Conservation (phyloP, 495 filamentous ascomycete genomes). For the Penicillium waksmanii region DNA sequence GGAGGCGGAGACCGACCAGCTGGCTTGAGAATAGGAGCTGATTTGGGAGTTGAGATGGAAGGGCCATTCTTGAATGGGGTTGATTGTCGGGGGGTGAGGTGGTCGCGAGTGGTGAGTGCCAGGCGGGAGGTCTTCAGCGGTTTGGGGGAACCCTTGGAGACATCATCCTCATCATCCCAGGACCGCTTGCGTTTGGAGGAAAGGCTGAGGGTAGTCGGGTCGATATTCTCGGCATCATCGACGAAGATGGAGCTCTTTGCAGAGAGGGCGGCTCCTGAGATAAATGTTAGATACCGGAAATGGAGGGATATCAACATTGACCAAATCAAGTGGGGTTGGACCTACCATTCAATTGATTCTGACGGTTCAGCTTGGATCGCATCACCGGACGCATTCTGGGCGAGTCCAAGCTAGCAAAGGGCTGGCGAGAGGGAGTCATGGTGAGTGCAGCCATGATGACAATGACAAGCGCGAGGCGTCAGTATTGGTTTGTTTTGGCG, state of each 20-base stretch:
- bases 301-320: conserved; percentile 3
- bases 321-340: not conserved
- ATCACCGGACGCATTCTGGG: conserved; percentile 49
- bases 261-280: conserved; percentile 30
- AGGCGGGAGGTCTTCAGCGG: conserved; percentile 48
- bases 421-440: conserved; percentile 48
- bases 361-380: conserved; percentile 48
- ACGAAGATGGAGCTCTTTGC: conserved; percentile 49
- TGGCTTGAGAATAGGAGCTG: conserved; percentile 38
- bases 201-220: conserved; percentile 63
- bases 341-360: conserved; percentile 62
- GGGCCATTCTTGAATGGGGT: conserved; percentile 37
- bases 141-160: conserved; percentile 43
- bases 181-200: conserved; percentile 68
- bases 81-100: conserved; percentile 37
- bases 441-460: conserved; percentile 46
- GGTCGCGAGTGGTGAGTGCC: conserved; percentile 36
- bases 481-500: conserved; percentile 33
- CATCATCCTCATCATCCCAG: conserved; percentile 57
- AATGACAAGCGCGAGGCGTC: conserved; percentile 8
- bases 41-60: conserved; percentile 41
- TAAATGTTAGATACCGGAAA: conserved; percentile 1
- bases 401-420: conserved; percentile 49
- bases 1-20: conserved; percentile 46
- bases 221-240: conserved; percentile 78